These are phyloP conservation scores for Chamaenerion angustifolium DNA, from an alignment of 345 rosid genomes.

Conservation along the genomic window DNA sequence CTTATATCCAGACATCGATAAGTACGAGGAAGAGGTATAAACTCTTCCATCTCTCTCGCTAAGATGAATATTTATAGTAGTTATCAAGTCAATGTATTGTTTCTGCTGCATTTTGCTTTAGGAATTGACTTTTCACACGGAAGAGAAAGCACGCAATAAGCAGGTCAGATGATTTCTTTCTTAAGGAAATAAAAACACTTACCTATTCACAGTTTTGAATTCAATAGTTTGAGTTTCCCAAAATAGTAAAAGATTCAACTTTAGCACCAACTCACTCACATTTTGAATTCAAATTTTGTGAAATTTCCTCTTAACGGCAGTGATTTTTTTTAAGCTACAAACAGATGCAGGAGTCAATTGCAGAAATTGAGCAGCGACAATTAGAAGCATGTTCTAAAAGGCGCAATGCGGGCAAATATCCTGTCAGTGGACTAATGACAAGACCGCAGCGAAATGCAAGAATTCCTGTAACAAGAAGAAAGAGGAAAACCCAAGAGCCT, in stretches of 20 bases:
- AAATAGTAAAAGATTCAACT: background rate
- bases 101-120: slow-evolving; percentile 17
- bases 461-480: slow-evolving; percentile 33
- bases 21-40: slow-evolving; percentile 67
- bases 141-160: slow-evolving; percentile 70
- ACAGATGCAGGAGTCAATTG: slow-evolving; percentile 91
- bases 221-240: background rate
- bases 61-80: background rate
- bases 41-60: slow-evolving; percentile 1
- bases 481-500: slow-evolving; percentile 38
- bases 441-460: slow-evolving; percentile 47
- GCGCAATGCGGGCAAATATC: slow-evolving; percentile 45
- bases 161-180: slow-evolving; percentile 35
- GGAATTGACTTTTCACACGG: slow-evolving; percentile 82
- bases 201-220: background rate
- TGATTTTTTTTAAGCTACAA: background rate
- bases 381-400: slow-evolving; percentile 64
- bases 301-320: background rate
- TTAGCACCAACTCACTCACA: too few relatives aligned
- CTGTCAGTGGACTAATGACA: slow-evolving; percentile 17
- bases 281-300: background rate
- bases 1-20: slow-evolving; percentile 65
- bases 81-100: slow-evolving; percentile 4
- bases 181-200: background rate
- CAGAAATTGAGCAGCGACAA: slow-evolving; percentile 64